phyloP scores from a whole-genome alignment of 305 asterid genomes.

The Withania somnifera region DNA sequence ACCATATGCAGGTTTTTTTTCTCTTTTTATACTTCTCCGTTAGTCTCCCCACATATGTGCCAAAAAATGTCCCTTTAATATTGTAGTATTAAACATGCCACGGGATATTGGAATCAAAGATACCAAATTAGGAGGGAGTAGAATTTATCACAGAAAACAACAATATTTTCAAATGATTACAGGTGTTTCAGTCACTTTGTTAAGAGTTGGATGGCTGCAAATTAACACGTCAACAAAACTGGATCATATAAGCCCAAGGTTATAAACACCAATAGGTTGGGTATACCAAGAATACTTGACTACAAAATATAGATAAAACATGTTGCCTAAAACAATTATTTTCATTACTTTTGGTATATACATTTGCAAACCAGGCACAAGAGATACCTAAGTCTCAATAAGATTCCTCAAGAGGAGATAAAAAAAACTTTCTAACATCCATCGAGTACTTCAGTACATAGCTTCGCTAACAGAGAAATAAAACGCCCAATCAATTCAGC shows the following conservation, averaged over 20 bases:
- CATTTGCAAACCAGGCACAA: not conserved
- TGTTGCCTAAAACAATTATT: not conserved
- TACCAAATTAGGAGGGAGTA: too few species aligned
- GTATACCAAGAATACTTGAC: not conserved
- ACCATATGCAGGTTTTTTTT: too few species aligned
- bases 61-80: too few species aligned
- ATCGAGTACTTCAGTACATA: not conserved
- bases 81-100: too few species aligned
- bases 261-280: not conserved
- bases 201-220: not conserved
- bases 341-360: not conserved
- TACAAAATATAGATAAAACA: not conserved
- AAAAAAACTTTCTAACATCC: not conserved
- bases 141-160: not conserved
- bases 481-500: not conserved
- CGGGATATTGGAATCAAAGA: too few species aligned
- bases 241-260: not conserved
- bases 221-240: not conserved
- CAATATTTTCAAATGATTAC: not conserved
- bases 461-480: not conserved
- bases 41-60: too few species aligned
- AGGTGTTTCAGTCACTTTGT: too few species aligned
- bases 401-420: not conserved
- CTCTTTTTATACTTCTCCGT: too few species aligned
- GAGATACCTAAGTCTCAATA: not conserved